These are phyloP conservation scores for Rheum nobile DNA, from an alignment of 148 eudicot genomes.

Conservation along the genomic window DNA sequence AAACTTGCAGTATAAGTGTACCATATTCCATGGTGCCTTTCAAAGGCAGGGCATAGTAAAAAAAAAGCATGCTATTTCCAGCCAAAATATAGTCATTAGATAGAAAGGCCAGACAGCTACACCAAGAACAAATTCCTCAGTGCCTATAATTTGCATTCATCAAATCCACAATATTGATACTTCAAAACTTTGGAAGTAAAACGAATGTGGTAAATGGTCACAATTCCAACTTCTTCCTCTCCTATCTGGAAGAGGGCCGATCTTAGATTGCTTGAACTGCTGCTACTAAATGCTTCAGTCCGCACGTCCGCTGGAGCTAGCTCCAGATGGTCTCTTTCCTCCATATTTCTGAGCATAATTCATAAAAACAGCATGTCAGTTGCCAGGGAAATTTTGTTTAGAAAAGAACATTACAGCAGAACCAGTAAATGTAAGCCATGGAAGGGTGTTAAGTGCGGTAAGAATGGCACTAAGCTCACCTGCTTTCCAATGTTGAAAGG, in stretches of 20 bases:
- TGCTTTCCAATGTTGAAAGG: constrained; percentile 79
- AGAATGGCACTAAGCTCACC: constrained; percentile 26
- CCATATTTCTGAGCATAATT: constrained; percentile 40
- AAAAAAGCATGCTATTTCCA: not conserved
- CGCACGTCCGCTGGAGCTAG: constrained; percentile 23
- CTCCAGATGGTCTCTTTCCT: constrained; percentile 41
- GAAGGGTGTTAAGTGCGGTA: not conserved
- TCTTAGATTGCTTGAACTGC: not conserved
- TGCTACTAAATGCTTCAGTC: constrained; percentile 16
- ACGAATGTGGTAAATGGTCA: not conserved
- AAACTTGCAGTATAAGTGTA: not conserved
- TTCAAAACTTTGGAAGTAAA: not conserved
- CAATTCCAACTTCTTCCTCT: not conserved
- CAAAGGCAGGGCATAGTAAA: not conserved
- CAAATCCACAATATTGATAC: not conserved
- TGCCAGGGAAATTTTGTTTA: not conserved
- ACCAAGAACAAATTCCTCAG: not conserved
- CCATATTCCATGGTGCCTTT: not conserved
- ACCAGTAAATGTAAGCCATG: not conserved
- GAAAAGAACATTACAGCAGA: not conserved
- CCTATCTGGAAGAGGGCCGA: not conserved
- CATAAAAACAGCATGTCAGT: not conserved
- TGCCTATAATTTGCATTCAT: not conserved
- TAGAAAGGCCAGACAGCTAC: not conserved
- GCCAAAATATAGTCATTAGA: not conserved